Evolutionary conservation across 2,329 filamentous ascomycete species (phyloP).

Genomic region (Paracoccidioides lutzii): DNA sequence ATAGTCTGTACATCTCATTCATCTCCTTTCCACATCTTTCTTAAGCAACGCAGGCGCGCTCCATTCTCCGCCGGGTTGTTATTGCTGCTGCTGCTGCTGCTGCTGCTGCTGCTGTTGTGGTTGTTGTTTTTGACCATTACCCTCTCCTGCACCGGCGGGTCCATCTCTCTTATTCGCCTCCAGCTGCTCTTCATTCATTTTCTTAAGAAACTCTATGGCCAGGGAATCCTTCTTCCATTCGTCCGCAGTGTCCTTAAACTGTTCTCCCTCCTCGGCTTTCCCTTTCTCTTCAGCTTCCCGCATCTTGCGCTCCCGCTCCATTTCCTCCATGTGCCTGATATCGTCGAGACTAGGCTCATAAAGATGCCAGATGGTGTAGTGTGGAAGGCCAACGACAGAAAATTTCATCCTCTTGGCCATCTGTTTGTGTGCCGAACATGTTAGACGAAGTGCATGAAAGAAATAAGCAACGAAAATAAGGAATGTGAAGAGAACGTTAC

Average conservation of each 20-base stretch:
- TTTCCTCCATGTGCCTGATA: conserved; percentile 95
- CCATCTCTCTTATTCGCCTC: conserved; percentile 2
- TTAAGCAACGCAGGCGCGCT: background rate
- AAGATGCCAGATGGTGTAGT: conserved; percentile 98
- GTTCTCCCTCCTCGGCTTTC: conserved; percentile 56
- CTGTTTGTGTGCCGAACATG: conserved; percentile 33
- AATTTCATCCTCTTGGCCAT: conserved; percentile 97
- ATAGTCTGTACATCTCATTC: background rate
- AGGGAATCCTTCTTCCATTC: conserved; percentile 90
- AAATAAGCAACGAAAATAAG: conserved; percentile 7
- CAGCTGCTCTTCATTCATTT: conserved; percentile 4
- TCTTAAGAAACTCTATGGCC: conserved; percentile 54
- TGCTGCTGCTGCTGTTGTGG: background rate
- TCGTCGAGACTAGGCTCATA: conserved; percentile 99
- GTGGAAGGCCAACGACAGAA: conserved; percentile 86
- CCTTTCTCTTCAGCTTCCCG: conserved; percentile 70
- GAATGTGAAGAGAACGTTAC: conserved; percentile 32
- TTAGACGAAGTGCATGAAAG: conserved; percentile 10
- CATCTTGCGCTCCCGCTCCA: conserved; percentile 74
- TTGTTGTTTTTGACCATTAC: background rate
- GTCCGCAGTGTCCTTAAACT: conserved; percentile 60
- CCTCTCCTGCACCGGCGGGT: background rate
- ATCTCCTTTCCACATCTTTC: background rate
- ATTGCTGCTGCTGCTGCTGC: background rate
- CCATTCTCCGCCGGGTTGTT: background rate